Base-by-base conservation (phyloP, 768 basidiomycete species). In the Floccularia luteovirens region DNA sequence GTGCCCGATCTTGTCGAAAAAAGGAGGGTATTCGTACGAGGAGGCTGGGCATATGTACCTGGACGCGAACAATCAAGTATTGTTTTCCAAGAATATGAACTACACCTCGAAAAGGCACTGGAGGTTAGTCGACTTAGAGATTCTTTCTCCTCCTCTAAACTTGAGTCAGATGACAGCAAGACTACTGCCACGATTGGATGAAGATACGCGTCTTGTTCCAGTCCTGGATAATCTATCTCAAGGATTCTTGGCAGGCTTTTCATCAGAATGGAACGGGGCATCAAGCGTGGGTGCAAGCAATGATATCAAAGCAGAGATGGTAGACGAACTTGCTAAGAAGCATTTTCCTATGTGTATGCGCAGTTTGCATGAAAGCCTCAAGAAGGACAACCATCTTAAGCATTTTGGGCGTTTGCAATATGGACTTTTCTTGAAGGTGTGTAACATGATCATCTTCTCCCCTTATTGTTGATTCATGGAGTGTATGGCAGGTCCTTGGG, bases 311-410 rank as follows among this genome's bases (percentile, higher is more conserved):
- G 93, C 93, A 1, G 94, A 96, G 38, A 93, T 94, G 92, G 70
- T 99, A 1, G 88, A 96, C 51, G 82, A 82, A 23, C 63, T 98
- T 21, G 79, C 92, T 0, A 69, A 64, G 50, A 84, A 83, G 57
- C 90, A 97, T 56, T 98, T 90, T 74, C 96, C 96, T 1, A 66
- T 90, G 49, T 99, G 96, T 58, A 96, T 96, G 92, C 80, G 90
- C 36, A 82, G 82, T 48, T 63, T 96, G 38, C 92, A 97, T 53
- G 86, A 87, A 39, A 77, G 67, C 38, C 63, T 97, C 42, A 70
- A 75, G 45, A 65, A 74, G 47, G 86, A 90, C 56, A 74, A 78
- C 36, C 94, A 97, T 57, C 64, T 99, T 48, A 94, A 93, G 57
- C 92, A 99, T 58, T 88, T 80, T 60, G 94, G 87, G 8, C 71